These are phyloP conservation scores for Hypocreales sp. DNA, from an alignment of 2,329 filamentous ascomycete genomes.

Conservation along the genomic window DNA sequence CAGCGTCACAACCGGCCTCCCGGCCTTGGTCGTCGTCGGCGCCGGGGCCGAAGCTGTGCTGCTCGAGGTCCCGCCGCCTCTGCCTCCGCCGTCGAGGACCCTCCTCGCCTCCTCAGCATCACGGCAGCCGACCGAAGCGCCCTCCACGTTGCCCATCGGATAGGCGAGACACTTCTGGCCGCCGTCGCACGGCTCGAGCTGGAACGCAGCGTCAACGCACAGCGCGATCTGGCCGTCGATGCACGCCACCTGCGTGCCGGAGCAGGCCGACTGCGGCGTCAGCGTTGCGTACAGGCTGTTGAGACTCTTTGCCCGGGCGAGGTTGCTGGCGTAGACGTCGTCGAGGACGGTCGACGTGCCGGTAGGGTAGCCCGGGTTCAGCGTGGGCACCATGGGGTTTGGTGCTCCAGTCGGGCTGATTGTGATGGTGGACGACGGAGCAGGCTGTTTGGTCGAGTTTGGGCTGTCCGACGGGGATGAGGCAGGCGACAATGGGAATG, in stretches of 20 bases:
- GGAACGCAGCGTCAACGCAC: conserved; percentile 28
- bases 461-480: too few species aligned
- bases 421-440: conserved; percentile 1
- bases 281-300: conserved; percentile 31
- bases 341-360: conserved; percentile 24
- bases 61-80: conserved; percentile 1
- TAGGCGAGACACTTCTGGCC: conserved; percentile 33
- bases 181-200: conserved; percentile 20
- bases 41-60: not conserved
- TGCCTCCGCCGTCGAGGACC: conserved; percentile 21
- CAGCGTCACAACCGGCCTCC: conserved; percentile 12
- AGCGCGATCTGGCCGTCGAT: conserved; percentile 31
- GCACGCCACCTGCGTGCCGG: conserved; percentile 31
- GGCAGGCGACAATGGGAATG: too few species aligned
- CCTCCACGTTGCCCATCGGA: conserved; percentile 31
- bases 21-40: conserved; percentile 3
- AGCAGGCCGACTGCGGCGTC: conserved; percentile 30
- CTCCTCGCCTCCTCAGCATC: conserved; percentile 21
- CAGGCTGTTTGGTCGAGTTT: too few species aligned
- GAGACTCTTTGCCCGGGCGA: conserved; percentile 25
- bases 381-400: conserved; percentile 25
- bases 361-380: conserved; percentile 17
- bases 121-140: conserved; percentile 33
- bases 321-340: conserved; percentile 25
- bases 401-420: conserved; percentile 18